Conservation (phyloP, 2,329 filamentous ascomycete genomes). For the Rhynchosporium agropyri region DNA sequence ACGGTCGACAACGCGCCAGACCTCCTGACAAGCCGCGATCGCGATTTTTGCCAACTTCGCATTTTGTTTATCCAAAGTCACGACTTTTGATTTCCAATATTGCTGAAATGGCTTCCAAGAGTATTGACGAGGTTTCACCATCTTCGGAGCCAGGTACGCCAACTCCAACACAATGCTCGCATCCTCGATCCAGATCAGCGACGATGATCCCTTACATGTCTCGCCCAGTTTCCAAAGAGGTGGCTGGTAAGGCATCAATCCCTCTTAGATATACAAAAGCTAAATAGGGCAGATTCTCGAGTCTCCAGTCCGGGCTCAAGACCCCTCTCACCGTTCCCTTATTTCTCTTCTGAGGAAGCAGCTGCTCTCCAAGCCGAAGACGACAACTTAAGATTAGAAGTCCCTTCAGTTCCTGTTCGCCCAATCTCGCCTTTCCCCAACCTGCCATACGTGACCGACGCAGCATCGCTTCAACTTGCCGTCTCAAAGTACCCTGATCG, state of each 20-base stretch:
- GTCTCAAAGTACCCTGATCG: conserved; percentile 5
- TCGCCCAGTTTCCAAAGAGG: not conserved
- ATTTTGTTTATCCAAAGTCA: too few species aligned
- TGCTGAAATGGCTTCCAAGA: not conserved
- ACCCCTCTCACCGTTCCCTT: not conserved
- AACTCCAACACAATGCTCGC: not conserved
- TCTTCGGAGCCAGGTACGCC: not conserved
- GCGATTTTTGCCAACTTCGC: too few species aligned
- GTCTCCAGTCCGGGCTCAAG: too few species aligned
- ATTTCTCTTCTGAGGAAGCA: not conserved
- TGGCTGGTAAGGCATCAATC: not conserved
- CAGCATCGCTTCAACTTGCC: conserved; percentile 15
- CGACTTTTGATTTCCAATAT: not conserved
- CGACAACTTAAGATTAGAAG: not conserved
- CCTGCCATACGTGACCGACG: conserved; percentile 16
- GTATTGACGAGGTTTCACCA: not conserved
- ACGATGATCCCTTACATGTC: conserved; percentile 5
- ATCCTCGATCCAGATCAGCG: not conserved
- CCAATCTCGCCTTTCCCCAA: not conserved
- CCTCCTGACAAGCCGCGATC: too few species aligned
- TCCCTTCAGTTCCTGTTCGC: not conserved
- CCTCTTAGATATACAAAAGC: not conserved
- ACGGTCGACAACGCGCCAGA: too few species aligned
- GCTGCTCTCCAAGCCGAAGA: not conserved
- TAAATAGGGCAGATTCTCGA: not conserved